Conservation (phyloP, 495 filamentous ascomycete species). For the Neurospora sp. region DNA sequence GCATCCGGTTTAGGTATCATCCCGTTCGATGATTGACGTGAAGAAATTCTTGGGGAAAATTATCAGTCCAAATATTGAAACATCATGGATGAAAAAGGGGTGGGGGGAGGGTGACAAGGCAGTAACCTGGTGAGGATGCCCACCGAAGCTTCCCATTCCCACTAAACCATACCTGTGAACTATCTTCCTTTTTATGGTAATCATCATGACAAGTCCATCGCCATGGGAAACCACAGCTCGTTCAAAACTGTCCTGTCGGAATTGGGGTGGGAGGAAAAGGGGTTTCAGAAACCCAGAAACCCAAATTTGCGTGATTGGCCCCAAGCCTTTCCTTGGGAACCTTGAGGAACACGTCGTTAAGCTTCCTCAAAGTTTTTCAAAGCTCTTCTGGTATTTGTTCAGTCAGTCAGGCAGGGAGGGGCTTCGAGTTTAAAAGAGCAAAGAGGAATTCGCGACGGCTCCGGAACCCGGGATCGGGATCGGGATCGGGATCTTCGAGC, state of each 20-base stretch:
- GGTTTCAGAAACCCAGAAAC: neutral
- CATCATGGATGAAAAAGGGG: neutral
- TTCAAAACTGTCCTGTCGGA: neutral
- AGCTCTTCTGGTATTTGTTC: no score
- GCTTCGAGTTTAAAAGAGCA: no score
- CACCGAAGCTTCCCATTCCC: neutral
- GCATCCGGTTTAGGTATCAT: neutral
- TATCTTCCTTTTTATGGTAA: neutral
- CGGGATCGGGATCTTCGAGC: no score
- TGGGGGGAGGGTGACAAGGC: neutral
- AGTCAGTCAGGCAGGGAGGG: no score
- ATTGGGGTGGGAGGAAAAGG: neutral
- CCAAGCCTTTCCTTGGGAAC: neutral
- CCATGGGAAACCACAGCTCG: neutral
- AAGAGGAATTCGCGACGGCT: no score
- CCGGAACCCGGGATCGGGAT: no score
- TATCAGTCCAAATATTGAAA: neutral
- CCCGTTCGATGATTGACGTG: neutral
- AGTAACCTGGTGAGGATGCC: neutral
- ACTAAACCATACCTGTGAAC: neutral
- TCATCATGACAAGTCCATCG: neutral
- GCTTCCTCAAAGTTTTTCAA: no score
- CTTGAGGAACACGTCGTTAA: neutral
- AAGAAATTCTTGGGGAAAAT: neutral
- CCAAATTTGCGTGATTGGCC: neutral